phyloP scores from a whole-genome alignment of 2,329 filamentous ascomycete genomes.

The Parastagonospora avenae region DNA sequence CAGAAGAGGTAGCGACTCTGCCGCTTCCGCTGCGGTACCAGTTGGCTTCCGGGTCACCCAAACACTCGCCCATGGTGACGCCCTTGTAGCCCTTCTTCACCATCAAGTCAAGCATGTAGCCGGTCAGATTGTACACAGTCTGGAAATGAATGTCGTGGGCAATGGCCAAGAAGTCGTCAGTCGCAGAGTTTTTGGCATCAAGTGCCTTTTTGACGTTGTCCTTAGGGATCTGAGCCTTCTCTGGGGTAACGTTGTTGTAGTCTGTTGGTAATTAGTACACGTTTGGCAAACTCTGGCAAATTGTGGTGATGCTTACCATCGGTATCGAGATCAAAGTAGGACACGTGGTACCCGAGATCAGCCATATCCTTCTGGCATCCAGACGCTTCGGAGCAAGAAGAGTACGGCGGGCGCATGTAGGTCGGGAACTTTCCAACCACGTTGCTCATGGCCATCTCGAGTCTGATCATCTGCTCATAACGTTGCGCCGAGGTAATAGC shows the following conservation, averaged over 20 bases:
- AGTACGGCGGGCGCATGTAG: conserved; percentile 58
- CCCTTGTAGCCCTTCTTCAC: conserved; percentile 46
- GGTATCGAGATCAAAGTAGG: conserved; percentile 65
- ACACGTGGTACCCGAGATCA: conserved; percentile 62
- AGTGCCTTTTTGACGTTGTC: conserved; percentile 50
- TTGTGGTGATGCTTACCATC: conserved; percentile 35
- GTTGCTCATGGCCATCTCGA: conserved; percentile 61
- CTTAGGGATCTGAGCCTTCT: conserved; percentile 41
- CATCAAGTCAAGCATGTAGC: conserved; percentile 48
- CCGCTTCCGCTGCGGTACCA: conserved; percentile 50
- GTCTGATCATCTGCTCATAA: conserved; percentile 57
- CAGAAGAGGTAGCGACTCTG: conserved; percentile 15
- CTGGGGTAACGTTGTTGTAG: conserved; percentile 40
- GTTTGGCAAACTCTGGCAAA: background rate
- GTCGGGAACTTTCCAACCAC: conserved; percentile 61
- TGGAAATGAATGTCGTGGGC: conserved; percentile 55
- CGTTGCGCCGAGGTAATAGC: conserved; percentile 50
- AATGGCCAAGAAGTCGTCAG: conserved; percentile 56
- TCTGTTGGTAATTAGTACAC: conserved; percentile 15
- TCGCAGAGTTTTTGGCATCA: conserved; percentile 23
- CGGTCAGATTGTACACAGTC: conserved; percentile 50
- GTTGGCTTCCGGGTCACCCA: conserved; percentile 50
- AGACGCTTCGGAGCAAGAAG: conserved; percentile 49
- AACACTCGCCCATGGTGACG: conserved; percentile 54
- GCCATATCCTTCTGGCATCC: conserved; percentile 44